A percentile compares a stretch with the other conserved stretches of the same genome.
Conservation (phyloP, 2,329 filamentous ascomycete species). For the Coleophoma eucalyptorum region DNA sequence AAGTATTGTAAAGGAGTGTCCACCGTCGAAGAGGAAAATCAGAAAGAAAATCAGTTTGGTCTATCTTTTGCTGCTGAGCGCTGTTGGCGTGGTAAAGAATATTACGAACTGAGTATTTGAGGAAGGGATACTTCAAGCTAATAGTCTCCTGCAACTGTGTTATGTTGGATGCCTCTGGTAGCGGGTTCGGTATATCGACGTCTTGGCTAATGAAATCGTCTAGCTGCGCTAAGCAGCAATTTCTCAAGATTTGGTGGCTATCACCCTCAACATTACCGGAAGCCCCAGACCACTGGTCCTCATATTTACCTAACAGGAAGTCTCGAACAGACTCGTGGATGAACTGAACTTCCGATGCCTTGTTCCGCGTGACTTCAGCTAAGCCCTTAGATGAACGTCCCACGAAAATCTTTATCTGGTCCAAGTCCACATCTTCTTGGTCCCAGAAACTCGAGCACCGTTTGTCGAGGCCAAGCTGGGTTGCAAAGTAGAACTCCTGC, state of each 20-base stretch:
- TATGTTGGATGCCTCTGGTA: constrained; percentile 9
- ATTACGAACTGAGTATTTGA: constrained; percentile 39
- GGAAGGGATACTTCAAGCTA: constrained; percentile 34
- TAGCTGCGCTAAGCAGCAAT: constrained; percentile 18
- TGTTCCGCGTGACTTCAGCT: constrained; percentile 29
- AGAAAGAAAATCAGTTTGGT: constrained; percentile 30
- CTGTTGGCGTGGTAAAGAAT: constrained; percentile 36
- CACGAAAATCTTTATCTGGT: constrained; percentile 31
- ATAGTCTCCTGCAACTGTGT: constrained; percentile 17
- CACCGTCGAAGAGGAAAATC: constrained; percentile 25
- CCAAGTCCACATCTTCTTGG: constrained; percentile 17
- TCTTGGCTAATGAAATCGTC: constrained; percentile 8
- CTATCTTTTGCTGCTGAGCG: constrained; percentile 25
- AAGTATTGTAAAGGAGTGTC: constrained; percentile 26
- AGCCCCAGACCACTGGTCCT: constrained; percentile 4
- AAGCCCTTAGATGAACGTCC: constrained; percentile 38
- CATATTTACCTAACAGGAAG: constrained; percentile 33
- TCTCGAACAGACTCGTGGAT: constrained; percentile 37
- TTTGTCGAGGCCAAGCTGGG: constrained; percentile 11
- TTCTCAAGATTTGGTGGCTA: constrained; percentile 18
- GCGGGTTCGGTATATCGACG: constrained; percentile 9
- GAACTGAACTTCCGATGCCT: constrained; percentile 31
- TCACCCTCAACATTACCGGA: constrained; percentile 14
- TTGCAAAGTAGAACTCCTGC: constrained; percentile 17
- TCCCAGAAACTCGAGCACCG: constrained; percentile 13